Evolutionary conservation across 768 basidiomycete species (phyloP), one percentile per base, ranked within the genome.

Genomic region (Boletus eberwhitei): DNA sequence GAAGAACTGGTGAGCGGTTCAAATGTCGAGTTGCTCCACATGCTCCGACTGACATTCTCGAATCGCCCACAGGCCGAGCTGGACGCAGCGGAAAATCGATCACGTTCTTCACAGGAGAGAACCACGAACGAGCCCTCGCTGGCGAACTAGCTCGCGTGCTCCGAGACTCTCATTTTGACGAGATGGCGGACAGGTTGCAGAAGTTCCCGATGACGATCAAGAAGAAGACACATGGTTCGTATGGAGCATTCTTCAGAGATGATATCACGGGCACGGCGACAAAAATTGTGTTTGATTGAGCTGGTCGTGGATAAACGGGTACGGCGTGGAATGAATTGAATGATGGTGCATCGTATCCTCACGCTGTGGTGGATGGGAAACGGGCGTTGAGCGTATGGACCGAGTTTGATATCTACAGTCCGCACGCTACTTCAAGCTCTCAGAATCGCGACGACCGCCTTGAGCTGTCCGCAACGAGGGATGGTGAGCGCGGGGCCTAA

Each of bases 131-230:
- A 46, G 79, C 85, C 21, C 77, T 97, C 4, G 95, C 97, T 8
- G 97, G 97, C 8, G 96, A 98, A 70, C 81, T 98, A 52, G 93
- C 93, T 60, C 81, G 90, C 8, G 92, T 99, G 38, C 78, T 98
- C 51, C 76, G 87, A 49, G 97, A 98, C 69, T 87, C 88, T 42
- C 91, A 88, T 31, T 91, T 90, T 59, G 83, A 88, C 53, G 82
- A 86, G 45, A 84, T 88, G 60, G 85, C 73, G 6, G 69, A 70
- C 50, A 62, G 53, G 24, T 75, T 97, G 73, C 83, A 86, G 54
- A 85, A 86, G 64, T 98, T 97, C 78, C 93, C 93, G 48, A 92
- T 95, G 82, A 91, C 94, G 54, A 93, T 98, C 75, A 97, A 96
- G 78, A 98, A 98, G 80, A 92, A 85, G 79, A 83, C 87, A 62